Conservation (phyloP, 495 filamentous ascomycete species). For the Jackrogersella multiformis region DNA sequence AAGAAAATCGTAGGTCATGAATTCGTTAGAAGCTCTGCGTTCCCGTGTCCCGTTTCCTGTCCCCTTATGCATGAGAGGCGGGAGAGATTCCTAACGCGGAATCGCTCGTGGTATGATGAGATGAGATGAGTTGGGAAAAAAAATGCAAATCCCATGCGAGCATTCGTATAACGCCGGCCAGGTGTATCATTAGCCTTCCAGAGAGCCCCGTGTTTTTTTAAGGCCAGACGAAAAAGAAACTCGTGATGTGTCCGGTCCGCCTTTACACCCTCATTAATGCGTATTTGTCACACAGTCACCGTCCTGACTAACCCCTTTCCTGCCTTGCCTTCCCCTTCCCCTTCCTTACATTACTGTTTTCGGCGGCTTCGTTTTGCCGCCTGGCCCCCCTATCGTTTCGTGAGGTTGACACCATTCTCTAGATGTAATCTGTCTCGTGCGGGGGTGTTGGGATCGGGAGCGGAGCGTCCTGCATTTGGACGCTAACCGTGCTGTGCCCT, state of each 20-base stretch:
- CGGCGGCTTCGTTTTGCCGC: not conserved
- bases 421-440: slow-evolving; percentile 34
- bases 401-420: slow-evolving; percentile 14
- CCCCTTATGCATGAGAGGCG: not conserved
- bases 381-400: not conserved
- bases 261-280: slow-evolving; percentile 9
- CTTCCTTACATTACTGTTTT: slow-evolving; percentile 6
- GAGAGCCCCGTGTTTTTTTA: slow-evolving; percentile 1
- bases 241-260: not conserved
- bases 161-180: slow-evolving; percentile 37
- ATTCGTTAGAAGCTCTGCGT: slow-evolving; percentile 8
- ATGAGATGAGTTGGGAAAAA: not conserved
- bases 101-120: not conserved
- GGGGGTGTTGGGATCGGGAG: slow-evolving; percentile 38
- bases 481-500: slow-evolving; percentile 35
- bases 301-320: not conserved
- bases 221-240: not conserved
- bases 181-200: slow-evolving; percentile 22
- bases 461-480: slow-evolving; percentile 43
- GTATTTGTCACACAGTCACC: slow-evolving; percentile 1
- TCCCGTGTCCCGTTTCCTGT: not conserved
- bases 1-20: slow-evolving; percentile 21
- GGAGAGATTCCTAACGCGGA: not conserved
- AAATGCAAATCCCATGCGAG: not conserved
- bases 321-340: slow-evolving; percentile 2